These are phyloP conservation scores for Aurantiochytrium sp. DNA, from an alignment of 108 stramenopile genomes.

Conservation along the genomic window DNA sequence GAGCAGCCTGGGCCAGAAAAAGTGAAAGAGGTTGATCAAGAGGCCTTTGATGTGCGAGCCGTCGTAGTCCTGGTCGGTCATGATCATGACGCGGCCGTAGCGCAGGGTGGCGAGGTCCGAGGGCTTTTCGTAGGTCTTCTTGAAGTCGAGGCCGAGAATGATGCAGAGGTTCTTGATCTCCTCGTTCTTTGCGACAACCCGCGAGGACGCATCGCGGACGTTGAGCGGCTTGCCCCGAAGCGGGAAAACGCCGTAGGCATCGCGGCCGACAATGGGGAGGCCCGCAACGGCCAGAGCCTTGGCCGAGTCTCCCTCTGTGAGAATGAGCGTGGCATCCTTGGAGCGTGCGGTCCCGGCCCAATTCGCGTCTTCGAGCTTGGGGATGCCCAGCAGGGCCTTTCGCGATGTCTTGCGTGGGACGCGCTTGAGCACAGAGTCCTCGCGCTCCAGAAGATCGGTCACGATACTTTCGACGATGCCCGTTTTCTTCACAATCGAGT, in stretches of 20 bases:
- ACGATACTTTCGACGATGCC: conserved; percentile 27
- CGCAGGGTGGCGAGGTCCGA: conserved; percentile 65
- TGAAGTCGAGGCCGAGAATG: conserved; percentile 80
- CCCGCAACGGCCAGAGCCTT: conserved; percentile 87
- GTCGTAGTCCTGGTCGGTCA: conserved; percentile 86
- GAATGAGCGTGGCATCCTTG: conserved; percentile 64
- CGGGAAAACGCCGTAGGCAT: conserved; percentile 90
- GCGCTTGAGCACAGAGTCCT: conserved; percentile 14
- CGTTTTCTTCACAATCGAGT: conserved; percentile 50
- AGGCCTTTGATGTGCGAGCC: conserved; percentile 90
- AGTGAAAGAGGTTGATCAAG: conserved; percentile 80
- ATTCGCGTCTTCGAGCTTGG: conserved; percentile 89
- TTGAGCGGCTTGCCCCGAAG: conserved; percentile 95
- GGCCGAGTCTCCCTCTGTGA: conserved; percentile 94
- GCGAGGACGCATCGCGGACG: conserved; percentile 79
- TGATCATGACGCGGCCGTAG: conserved; percentile 85
- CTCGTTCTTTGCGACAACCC: conserved; percentile 78
- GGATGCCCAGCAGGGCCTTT: conserved; percentile 57
- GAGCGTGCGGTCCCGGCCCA: conserved; percentile 61
- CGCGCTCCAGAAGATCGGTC: background rate
- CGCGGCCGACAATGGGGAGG: conserved; percentile 81
- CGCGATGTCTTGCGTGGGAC: conserved; percentile 38
- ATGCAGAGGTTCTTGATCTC: conserved; percentile 62
- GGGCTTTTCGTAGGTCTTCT: conserved; percentile 66
- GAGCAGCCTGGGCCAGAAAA: conserved; percentile 81